Evolutionary conservation across 208 protist species (phyloP).

Genomic region (Trypanosoma mega): DNA sequence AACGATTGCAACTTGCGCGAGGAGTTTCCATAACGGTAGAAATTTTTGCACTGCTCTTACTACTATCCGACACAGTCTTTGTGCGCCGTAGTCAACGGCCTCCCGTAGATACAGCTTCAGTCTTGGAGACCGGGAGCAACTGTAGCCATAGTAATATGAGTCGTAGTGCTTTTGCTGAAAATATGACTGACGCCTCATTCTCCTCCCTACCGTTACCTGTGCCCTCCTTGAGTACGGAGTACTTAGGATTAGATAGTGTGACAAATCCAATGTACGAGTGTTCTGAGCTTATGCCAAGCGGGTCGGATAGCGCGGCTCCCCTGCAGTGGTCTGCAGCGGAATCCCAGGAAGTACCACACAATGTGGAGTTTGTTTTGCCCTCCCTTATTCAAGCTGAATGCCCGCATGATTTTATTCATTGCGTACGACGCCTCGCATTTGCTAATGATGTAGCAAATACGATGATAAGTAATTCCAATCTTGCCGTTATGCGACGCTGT

Average conservation of each 20-base stretch:
- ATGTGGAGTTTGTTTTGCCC: conserved; percentile 17
- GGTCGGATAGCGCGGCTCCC: background rate
- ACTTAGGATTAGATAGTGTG: too few relatives aligned
- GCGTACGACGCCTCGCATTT: conserved; percentile 9
- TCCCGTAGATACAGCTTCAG: background rate
- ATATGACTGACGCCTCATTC: too few relatives aligned
- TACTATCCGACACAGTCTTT: conserved; percentile 32
- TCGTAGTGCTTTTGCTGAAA: too few relatives aligned
- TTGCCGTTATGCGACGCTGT: background rate
- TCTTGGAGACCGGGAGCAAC: background rate
- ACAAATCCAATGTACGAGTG: too few relatives aligned
- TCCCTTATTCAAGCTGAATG: conserved; percentile 7
- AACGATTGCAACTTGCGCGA: conserved; percentile 18
- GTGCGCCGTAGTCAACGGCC: conserved; percentile 5
- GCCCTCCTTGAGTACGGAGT: too few relatives aligned
- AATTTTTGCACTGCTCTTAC: conserved; percentile 28
- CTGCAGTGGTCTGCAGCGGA: background rate
- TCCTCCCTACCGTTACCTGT: too few relatives aligned
- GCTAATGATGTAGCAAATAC: background rate
- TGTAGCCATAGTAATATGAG: too few relatives aligned
- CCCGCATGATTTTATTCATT: conserved; percentile 12
- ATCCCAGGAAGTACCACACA: background rate
- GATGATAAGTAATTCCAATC: background rate
- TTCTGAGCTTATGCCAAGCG: background rate
- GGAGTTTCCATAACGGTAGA: conserved; percentile 17